Percentiles rank a stretch among this genome's conserved stretches.
Evolutionary conservation across 2,329 filamentous ascomycete genomes (phyloP).

Genomic region (Geosmithia morbida): DNA sequence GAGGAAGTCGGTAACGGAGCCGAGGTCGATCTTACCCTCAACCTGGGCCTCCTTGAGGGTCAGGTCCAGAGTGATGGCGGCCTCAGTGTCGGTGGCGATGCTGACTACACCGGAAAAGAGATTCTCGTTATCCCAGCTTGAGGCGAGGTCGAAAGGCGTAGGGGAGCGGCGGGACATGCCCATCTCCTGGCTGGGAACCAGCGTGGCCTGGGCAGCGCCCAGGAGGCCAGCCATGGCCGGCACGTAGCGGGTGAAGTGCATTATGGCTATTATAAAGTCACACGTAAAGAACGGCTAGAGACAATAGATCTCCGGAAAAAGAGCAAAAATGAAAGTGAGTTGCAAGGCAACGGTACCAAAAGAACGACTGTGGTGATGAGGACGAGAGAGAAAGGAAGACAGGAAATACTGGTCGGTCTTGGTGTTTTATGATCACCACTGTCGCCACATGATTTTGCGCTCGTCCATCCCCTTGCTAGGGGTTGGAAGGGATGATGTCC

Average conservation of each 20-base stretch:
- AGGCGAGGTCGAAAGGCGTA: slow-evolving; percentile 2
- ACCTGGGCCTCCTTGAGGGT: slow-evolving; percentile 20
- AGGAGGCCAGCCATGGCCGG: slow-evolving; percentile 4
- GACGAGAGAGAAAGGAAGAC: not conserved
- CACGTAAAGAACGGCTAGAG: slow-evolving; percentile 4
- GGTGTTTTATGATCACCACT: not conserved
- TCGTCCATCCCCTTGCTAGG: not conserved
- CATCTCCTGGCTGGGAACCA: not conserved
- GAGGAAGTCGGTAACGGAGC: slow-evolving; percentile 24
- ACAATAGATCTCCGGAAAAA: slow-evolving; percentile 2
- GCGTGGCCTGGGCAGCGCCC: slow-evolving; percentile 3
- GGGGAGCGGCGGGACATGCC: not conserved
- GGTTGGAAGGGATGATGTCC: not conserved
- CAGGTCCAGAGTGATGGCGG: slow-evolving; percentile 9
- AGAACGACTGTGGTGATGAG: not conserved
- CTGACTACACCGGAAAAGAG: slow-evolving; percentile 5
- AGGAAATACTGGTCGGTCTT: not conserved
- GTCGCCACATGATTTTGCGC: not conserved
- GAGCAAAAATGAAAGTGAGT: not conserved
- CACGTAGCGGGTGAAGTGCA: slow-evolving; percentile 4
- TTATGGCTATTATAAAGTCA: not conserved
- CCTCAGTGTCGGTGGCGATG: slow-evolving; percentile 4
- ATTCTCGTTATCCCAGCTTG: slow-evolving; percentile 4
- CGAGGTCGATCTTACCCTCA: slow-evolving; percentile 29
- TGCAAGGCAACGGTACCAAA: not conserved